These are phyloP conservation scores for Phyllosticta ampelicida DNA, from an alignment of 2,329 filamentous ascomycete genomes.

Conservation along the genomic window DNA sequence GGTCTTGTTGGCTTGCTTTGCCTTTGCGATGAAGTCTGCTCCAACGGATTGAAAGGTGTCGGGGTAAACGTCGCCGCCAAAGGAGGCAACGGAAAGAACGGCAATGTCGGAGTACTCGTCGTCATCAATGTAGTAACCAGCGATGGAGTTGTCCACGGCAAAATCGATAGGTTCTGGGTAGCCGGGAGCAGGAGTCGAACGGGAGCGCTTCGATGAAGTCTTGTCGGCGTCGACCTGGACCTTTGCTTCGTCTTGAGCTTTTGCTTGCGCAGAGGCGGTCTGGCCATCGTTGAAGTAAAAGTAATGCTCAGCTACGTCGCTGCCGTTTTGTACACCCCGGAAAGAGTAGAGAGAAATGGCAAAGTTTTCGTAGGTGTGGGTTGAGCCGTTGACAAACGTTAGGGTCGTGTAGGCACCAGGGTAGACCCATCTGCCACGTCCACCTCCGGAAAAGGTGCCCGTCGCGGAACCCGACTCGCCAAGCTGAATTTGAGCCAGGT, in stretches of 20 bases:
- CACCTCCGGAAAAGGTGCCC: slow-evolving; percentile 36
- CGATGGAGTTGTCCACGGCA: slow-evolving; percentile 31
- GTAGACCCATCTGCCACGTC: slow-evolving; percentile 31
- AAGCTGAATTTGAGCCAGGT: slow-evolving; percentile 33
- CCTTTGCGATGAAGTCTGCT: slow-evolving; percentile 31
- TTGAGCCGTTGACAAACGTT: slow-evolving; percentile 36
- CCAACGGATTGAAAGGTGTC: slow-evolving; percentile 32
- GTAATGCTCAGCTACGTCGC: slow-evolving; percentile 29
- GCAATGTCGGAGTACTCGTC: slow-evolving; percentile 36
- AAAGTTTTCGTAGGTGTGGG: slow-evolving; percentile 31
- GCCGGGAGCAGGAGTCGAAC: slow-evolving; percentile 19
- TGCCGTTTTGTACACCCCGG: slow-evolving; percentile 28
- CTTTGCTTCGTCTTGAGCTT: not conserved
- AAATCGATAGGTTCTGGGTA: slow-evolving; percentile 25
- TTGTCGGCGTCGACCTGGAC: slow-evolving; percentile 11
- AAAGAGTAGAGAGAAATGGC: slow-evolving; percentile 33
- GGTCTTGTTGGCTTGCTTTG: slow-evolving; percentile 42
- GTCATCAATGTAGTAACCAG: slow-evolving; percentile 36
- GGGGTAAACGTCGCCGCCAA: slow-evolving; percentile 24
- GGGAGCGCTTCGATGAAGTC: slow-evolving; percentile 13
- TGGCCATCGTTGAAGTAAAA: slow-evolving; percentile 19
- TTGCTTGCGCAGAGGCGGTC: not conserved
- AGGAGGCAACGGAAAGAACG: slow-evolving; percentile 35
- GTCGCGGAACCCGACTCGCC: slow-evolving; percentile 30
- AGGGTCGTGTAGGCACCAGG: slow-evolving; percentile 34